Evolutionary conservation across 2,329 filamentous ascomycete genomes (phyloP), one percentile per base, ranked within the genome.

Genomic region (Fusarium clavum): DNA sequence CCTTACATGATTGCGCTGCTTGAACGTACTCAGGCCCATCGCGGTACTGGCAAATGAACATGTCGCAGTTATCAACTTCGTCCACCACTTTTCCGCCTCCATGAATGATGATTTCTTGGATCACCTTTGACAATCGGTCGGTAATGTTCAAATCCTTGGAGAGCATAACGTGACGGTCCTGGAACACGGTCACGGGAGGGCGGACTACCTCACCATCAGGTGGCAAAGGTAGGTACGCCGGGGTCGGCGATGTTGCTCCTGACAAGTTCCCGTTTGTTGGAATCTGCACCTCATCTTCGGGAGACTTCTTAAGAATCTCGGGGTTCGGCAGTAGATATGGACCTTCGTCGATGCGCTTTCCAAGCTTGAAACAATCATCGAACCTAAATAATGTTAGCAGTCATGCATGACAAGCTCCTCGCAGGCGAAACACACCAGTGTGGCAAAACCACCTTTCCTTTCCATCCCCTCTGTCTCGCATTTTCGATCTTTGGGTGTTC

Each of bases 351-450:
- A 99, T 98, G 63, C 93, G 90, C 79, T 94, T 94, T 52, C 95
- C 94, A 29, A 99, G 88, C 80, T 93, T 96, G 72, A 99, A 88
- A 80, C 96, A 99, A 78, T 98, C 95, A 74, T 98, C 95, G 77
- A 99, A 98, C 94, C 92, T 94, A 18, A 0, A 27, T 3, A n/a
- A 6, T 8, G 34, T 72, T 29, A 69, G 40, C 43, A 25, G 20
- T 13, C 41, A 8, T 9, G 13, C 20, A 43, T 20, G 13, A 11
- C n/a, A 18, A 48, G 46, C 34, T 40, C 59, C 65, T 12, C 25
- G 22, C 45, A 5, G 20, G 14, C 51, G 5, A 8, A 10, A 69
- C 84, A 75, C 82, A 94, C 93, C 96, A 98, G 77, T 98, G 96
- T 40, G 96, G 96, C 55, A 99, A 84, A 20, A 99, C 93, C 63